Evolutionary conservation across 768 basidiomycete species (phyloP).

Genomic region (Royoungia palumana): DNA sequence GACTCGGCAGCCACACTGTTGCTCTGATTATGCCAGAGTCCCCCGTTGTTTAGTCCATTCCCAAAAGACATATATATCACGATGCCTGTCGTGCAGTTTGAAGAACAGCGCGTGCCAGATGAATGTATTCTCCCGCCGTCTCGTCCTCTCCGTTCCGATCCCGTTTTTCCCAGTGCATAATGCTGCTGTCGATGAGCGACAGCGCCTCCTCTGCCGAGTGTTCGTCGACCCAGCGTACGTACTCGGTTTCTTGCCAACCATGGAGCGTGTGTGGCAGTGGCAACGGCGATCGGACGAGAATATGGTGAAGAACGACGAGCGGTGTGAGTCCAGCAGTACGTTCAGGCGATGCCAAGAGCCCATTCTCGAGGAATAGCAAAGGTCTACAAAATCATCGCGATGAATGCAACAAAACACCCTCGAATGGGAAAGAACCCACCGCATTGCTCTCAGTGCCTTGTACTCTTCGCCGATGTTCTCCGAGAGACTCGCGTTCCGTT

Average conservation of each 20-base stretch:
- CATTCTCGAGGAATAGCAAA: constrained; percentile 84
- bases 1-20: too few relatives aligned
- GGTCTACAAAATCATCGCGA: constrained; percentile 50
- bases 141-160: constrained; percentile 53
- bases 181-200: constrained; percentile 74
- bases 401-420: neutral
- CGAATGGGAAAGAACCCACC: constrained; percentile 46
- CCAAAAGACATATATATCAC: constrained; percentile 4
- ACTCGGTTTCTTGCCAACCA: constrained; percentile 94
- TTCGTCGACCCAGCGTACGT: constrained; percentile 94
- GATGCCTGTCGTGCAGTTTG: constrained; percentile 32
- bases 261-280: constrained; percentile 86
- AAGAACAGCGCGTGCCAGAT: constrained; percentile 66
- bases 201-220: constrained; percentile 79
- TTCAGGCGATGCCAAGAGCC: constrained; percentile 57
- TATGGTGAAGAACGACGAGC: constrained; percentile 86
- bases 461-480: constrained; percentile 87
- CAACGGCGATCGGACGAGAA: constrained; percentile 84
- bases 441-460: constrained; percentile 76
- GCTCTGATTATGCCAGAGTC: too few relatives aligned
- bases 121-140: constrained; percentile 57
- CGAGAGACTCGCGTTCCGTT: constrained; percentile 57
- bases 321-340: constrained; percentile 79
- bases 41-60: too few relatives aligned
- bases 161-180: constrained; percentile 76